These are phyloP conservation scores for Pleochaeta shiraiana DNA, from an alignment of 2,329 filamentous ascomycete species.

Conservation along the genomic window DNA sequence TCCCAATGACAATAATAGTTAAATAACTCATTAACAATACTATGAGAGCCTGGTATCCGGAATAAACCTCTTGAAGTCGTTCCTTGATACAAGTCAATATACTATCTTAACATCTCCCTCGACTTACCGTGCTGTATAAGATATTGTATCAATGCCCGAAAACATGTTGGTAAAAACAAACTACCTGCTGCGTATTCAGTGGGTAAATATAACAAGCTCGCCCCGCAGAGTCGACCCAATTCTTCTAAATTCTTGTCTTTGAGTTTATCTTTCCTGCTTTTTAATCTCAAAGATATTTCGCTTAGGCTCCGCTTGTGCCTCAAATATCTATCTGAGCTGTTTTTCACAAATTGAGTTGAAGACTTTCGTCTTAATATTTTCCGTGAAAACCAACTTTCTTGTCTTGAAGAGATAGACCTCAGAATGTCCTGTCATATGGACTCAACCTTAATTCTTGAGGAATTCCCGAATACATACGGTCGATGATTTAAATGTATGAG, in stretches of 20 bases:
- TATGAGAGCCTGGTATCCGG: slow-evolving; percentile 34
- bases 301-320: slow-evolving; percentile 32
- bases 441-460: neutral
- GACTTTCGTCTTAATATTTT: slow-evolving; percentile 20
- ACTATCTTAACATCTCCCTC: neutral
- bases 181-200: slow-evolving; percentile 33
- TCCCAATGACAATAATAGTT: slow-evolving; percentile 37
- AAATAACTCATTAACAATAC: slow-evolving; percentile 34
- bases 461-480: slow-evolving; percentile 8
- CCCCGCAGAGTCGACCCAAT: slow-evolving; percentile 40
- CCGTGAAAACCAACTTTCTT: slow-evolving; percentile 20
- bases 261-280: slow-evolving; percentile 24
- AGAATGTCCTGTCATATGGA: slow-evolving; percentile 7
- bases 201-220: slow-evolving; percentile 38
- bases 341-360: slow-evolving; percentile 16
- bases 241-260: slow-evolving; percentile 31
- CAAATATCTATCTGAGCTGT: slow-evolving; percentile 16
- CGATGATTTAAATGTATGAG: slow-evolving; percentile 11
- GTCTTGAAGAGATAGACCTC: slow-evolving; percentile 12
- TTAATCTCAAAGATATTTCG: slow-evolving; percentile 28
- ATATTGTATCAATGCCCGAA: slow-evolving; percentile 43
- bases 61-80: slow-evolving; percentile 34
- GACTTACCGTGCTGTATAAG: slow-evolving; percentile 35
- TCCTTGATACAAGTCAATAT: slow-evolving; percentile 13
- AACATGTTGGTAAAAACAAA: slow-evolving; percentile 39